These are phyloP conservation scores for Penicillium robsamsonii DNA, from an alignment of 495 filamentous ascomycete genomes.

Conservation along the genomic window DNA sequence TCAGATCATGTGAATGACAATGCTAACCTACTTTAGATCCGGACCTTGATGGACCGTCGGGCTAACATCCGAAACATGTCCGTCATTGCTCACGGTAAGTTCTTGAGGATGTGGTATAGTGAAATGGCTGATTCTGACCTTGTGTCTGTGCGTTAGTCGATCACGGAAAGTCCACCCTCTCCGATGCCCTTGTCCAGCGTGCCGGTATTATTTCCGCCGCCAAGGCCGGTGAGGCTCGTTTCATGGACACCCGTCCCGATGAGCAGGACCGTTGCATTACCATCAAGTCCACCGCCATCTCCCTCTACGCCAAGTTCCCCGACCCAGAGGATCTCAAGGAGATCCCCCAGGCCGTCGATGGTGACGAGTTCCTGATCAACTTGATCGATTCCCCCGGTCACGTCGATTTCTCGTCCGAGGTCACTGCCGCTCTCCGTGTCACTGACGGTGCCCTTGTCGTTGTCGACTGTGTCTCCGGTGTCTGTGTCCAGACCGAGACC, in stretches of 20 bases:
- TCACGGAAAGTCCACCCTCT: constrained; percentile 99
- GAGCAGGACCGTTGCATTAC: constrained; percentile 99
- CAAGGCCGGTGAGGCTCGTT: constrained; percentile 92
- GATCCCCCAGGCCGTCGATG: constrained; percentile 81
- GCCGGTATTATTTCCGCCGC: constrained; percentile 99
- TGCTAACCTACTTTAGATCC: constrained; percentile 57
- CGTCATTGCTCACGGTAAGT: constrained; percentile 95
- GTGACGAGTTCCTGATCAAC: constrained; percentile 99
- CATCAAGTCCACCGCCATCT: constrained; percentile 99
- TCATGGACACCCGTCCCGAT: constrained; percentile 94
- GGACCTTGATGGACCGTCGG: constrained; percentile 93
- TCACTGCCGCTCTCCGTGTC: constrained; percentile 99
- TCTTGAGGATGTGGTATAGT: background rate
- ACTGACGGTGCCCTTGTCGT: constrained; percentile 99
- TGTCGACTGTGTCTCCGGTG: constrained; percentile 99
- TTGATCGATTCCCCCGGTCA: constrained; percentile 99
- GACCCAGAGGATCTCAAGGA: constrained; percentile 92
- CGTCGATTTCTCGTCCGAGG: constrained; percentile 99
- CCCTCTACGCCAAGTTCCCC: constrained; percentile 83
- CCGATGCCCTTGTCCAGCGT: constrained; percentile 97
- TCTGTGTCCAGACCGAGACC: constrained; percentile 99
- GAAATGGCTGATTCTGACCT: constrained; percentile 4
- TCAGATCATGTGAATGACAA: constrained; percentile 2
- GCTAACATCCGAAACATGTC: constrained; percentile 99
- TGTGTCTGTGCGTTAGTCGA: constrained; percentile 60